These are phyloP conservation scores for Xylariaceae sp. DNA, from an alignment of 2,329 filamentous ascomycete genomes.

Conservation along the genomic window DNA sequence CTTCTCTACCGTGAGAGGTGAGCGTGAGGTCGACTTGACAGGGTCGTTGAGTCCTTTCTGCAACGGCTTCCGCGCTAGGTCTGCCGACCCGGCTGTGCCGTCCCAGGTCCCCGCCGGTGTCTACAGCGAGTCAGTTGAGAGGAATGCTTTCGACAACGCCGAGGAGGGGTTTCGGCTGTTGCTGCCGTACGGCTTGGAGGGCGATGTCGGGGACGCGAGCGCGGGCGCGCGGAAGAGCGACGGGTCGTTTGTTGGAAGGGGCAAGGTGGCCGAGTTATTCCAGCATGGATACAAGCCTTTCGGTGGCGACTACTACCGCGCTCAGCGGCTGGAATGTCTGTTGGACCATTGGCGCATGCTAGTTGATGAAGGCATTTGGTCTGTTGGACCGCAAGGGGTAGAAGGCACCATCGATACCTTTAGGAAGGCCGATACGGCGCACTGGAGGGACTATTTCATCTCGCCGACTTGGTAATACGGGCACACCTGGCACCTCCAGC, in stretches of 20 bases:
- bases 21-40: not conserved
- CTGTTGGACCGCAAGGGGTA: constrained; percentile 36
- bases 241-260: constrained; percentile 30
- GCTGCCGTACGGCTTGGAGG: constrained; percentile 31
- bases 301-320: constrained; percentile 39
- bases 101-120: constrained; percentile 35
- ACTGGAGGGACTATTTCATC: constrained; percentile 32
- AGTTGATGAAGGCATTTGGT: constrained; percentile 38
- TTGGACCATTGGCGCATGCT: constrained; percentile 38
- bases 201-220: not conserved
- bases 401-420: constrained; percentile 40
- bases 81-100: constrained; percentile 12
- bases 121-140: constrained; percentile 39
- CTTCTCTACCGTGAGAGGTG: constrained; percentile 32
- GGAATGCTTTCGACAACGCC: constrained; percentile 28
- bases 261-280: constrained; percentile 38
- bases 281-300: constrained; percentile 45
- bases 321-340: constrained; percentile 37
- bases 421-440: constrained; percentile 34
- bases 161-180: constrained; percentile 42
- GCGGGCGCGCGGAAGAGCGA: constrained; percentile 38
- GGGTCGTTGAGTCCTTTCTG: not conserved
- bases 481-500: too few species aligned
- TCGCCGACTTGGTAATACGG: constrained; percentile 30
- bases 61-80: constrained; percentile 8